Conservation (phyloP, 495 filamentous ascomycete species). For the Tuber magnatum region DNA sequence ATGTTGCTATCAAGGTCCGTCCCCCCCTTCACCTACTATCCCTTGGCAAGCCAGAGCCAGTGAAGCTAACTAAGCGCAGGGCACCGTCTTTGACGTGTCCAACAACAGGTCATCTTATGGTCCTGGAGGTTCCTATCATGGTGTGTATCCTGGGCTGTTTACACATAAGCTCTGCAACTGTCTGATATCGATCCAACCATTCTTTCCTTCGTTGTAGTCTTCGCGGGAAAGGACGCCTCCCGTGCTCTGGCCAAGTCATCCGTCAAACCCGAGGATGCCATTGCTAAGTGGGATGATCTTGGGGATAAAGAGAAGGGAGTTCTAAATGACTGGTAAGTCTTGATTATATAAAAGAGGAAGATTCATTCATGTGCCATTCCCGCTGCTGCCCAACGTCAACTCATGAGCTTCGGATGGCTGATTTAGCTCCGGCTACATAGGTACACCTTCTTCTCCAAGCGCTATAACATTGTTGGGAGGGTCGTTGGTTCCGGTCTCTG, state of each 20-base stretch:
- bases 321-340: slow-evolving; percentile 67
- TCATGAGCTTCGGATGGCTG: neutral
- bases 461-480: slow-evolving; percentile 86
- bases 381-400: neutral
- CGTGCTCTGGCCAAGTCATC: slow-evolving; percentile 80
- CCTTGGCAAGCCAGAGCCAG: slow-evolving; percentile 16
- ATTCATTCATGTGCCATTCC: neutral
- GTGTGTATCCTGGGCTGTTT: slow-evolving; percentile 47
- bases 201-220: slow-evolving; percentile 53
- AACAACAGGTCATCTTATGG: slow-evolving; percentile 65
- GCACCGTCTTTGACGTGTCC: slow-evolving; percentile 86
- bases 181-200: slow-evolving; percentile 7
- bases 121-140: slow-evolving; percentile 74
- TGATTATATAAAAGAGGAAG: neutral
- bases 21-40: slow-evolving; percentile 4
- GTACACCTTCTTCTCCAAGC: slow-evolving; percentile 86
- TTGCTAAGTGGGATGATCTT: slow-evolving; percentile 76
- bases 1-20: slow-evolving; percentile 82
- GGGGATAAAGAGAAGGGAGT: slow-evolving; percentile 77
- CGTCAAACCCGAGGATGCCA: slow-evolving; percentile 75
- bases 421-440: slow-evolving; percentile 6
- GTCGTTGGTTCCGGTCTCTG: slow-evolving; percentile 53
- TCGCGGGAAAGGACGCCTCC: slow-evolving; percentile 90
- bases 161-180: slow-evolving; percentile 6
- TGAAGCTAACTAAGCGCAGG: slow-evolving; percentile 44